Conservation (phyloP, 441 rosid species). For the Populus hybrid region DNA sequence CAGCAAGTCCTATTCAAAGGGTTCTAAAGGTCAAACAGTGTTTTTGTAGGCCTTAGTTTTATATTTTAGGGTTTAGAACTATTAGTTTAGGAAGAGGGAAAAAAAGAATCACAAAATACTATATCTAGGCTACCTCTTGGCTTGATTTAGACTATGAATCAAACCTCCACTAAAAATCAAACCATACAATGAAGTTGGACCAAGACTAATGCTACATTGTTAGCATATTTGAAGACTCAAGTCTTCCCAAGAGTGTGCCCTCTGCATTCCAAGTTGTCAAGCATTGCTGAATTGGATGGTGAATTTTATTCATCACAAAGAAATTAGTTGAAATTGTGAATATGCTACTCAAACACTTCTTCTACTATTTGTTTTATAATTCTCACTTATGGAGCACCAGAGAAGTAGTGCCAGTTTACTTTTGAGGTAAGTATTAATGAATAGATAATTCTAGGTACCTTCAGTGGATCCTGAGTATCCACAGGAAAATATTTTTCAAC, state of each 20-base stretch:
- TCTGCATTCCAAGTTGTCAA: background rate
- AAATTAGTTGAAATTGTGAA: background rate
- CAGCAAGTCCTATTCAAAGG: background rate
- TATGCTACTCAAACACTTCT: background rate
- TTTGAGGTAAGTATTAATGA: background rate
- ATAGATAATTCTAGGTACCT: conserved; percentile 40
- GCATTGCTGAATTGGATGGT: background rate
- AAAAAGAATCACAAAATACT: background rate
- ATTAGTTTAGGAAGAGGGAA: background rate
- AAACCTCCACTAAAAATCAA: background rate
- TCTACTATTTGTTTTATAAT: background rate
- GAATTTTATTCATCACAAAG: background rate
- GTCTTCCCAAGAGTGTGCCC: background rate
- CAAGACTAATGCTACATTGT: background rate
- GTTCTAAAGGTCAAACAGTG: background rate
- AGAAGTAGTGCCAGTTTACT: background rate
- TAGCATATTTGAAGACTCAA: background rate
- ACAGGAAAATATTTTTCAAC: conserved; percentile 70
- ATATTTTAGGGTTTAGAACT: background rate
- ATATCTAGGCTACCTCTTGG: background rate
- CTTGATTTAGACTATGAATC: background rate
- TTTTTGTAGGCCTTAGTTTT: background rate
- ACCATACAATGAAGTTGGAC: background rate
- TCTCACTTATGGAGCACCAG: background rate
- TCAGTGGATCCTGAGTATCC: conserved; percentile 61